Evolutionary conservation across 1,284 basidiomycete genomes (phyloP).

Genomic region (Vanrija pseudolonga): DNA sequence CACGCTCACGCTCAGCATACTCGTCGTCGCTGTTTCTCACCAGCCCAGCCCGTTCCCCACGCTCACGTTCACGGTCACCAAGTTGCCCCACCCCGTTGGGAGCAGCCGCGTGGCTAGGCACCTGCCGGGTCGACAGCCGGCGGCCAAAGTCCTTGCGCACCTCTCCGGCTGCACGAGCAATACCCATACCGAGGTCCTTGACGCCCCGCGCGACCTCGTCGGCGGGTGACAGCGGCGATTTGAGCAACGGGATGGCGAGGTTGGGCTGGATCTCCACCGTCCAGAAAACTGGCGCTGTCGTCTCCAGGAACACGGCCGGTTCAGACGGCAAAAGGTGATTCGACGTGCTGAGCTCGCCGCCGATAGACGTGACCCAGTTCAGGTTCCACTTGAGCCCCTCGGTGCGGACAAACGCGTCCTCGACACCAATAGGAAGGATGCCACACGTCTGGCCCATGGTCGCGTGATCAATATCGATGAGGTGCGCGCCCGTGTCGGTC

Average conservation of each 20-base stretch:
- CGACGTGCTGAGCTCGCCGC: conserved; percentile 80
- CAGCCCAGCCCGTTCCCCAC: not conserved
- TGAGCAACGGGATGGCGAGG: conserved; percentile 25
- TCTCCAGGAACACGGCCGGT: conserved; percentile 57
- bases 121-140: conserved; percentile 1
- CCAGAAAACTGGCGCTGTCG: conserved; percentile 84
- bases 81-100: not conserved
- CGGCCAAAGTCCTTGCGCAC: conserved; percentile 3
- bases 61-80: not conserved
- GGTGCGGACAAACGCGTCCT: conserved; percentile 70
- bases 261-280: conserved; percentile 58
- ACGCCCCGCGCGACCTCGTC: conserved; percentile 16
- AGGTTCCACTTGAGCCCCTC: conserved; percentile 87
- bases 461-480: conserved; percentile 66
- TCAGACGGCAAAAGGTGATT: conserved; percentile 75
- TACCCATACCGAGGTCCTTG: conserved; percentile 11
- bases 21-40: not conserved
- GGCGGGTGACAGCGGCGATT: conserved; percentile 16
- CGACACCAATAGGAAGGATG: conserved; percentile 81
- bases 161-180: not conserved
- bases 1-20: not conserved
- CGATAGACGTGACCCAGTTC: conserved; percentile 66
- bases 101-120: not conserved
- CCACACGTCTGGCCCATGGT: conserved; percentile 86
- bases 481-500: conserved; percentile 75